A percentile compares a stretch with the other conserved stretches of the same genome.
Conservation (phyloP, 2,329 filamentous ascomycete species). For the Zalaria obscura region DNA sequence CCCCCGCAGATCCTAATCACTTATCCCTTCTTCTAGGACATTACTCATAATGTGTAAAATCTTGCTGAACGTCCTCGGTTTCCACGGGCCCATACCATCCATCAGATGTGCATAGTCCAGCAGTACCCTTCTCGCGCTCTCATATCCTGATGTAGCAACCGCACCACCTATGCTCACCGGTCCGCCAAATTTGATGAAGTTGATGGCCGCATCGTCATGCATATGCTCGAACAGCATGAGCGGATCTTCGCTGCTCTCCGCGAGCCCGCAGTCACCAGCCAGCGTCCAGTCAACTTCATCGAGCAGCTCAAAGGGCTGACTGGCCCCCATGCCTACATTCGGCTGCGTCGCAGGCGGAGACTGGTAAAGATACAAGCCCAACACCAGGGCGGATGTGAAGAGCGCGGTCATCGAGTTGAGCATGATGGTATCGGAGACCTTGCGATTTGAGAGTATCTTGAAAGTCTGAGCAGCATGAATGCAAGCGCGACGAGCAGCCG, state of each 20-base stretch:
- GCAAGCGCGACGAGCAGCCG: conserved; percentile 34
- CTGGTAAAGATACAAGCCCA: conserved; percentile 39
- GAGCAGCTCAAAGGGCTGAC: conserved; percentile 28
- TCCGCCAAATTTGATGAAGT: conserved; percentile 36
- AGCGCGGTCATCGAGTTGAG: conserved; percentile 36
- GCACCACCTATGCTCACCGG: conserved; percentile 33
- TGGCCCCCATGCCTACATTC: conserved; percentile 7
- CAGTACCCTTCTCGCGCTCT: conserved; percentile 35
- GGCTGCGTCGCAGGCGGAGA: conserved; percentile 18
- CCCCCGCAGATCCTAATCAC: too few relatives aligned
- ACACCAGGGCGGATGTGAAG: conserved; percentile 36
- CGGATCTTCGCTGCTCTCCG: conserved; percentile 11
- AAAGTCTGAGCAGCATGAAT: conserved; percentile 40
- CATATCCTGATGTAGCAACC: conserved; percentile 33
- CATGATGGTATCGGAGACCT: conserved; percentile 37
- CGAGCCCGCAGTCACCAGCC: conserved; percentile 32
- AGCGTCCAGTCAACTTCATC: conserved; percentile 36
- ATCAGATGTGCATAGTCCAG: conserved; percentile 38
- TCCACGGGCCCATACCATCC: conserved; percentile 39
- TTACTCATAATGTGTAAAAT: conserved; percentile 43
- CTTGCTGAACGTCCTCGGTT: conserved; percentile 34
- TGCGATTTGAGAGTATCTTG: conserved; percentile 35
- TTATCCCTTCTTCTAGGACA: conserved; percentile 22
- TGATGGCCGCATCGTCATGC: conserved; percentile 8
- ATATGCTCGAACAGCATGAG: conserved; percentile 2